Evolutionary conservation across 306 rosid species (phyloP).

Genomic region (Cicer judaicum): DNA sequence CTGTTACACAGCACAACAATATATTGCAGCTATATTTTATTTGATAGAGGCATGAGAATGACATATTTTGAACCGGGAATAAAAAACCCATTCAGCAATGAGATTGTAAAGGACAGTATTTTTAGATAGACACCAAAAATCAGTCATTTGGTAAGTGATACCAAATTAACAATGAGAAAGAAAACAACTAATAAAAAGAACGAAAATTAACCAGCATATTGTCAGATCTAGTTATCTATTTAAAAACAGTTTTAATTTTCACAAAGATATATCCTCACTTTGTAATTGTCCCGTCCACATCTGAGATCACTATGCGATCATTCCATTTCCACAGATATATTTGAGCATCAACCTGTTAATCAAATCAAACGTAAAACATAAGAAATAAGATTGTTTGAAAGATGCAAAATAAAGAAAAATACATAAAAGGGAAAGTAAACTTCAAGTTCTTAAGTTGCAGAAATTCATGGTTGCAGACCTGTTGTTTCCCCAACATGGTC

Average conservation of each 20-base stretch:
- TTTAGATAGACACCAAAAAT: conserved; percentile 32
- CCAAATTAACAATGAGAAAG: conserved; percentile 35
- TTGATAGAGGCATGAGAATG: background rate
- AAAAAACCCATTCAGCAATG: background rate
- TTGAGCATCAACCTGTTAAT: conserved; percentile 79
- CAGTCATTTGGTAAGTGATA: conserved; percentile 22
- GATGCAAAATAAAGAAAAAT: conserved; percentile 28
- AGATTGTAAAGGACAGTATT: conserved; percentile 21
- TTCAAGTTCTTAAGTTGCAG: conserved; percentile 22
- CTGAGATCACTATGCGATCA: conserved; percentile 85
- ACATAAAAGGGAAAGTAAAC: conserved; percentile 26
- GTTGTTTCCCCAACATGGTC: conserved; percentile 71
- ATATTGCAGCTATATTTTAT: conserved; percentile 9
- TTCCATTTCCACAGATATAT: conserved; percentile 96
- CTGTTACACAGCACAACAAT: conserved; percentile 5
- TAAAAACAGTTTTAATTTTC: conserved; percentile 31
- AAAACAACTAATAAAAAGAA: conserved; percentile 24
- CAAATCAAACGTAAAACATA: conserved; percentile 41
- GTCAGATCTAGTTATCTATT: conserved; percentile 21
- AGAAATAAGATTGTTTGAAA: conserved; percentile 22
- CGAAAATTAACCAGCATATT: conserved; percentile 6
- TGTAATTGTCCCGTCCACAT: conserved; percentile 98
- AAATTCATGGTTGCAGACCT: conserved; percentile 55
- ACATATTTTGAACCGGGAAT: background rate
- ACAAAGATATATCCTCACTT: conserved; percentile 56